Evolutionary conservation across 2,329 filamentous ascomycete species (phyloP).

Genomic region (Ilyonectria sp.): DNA sequence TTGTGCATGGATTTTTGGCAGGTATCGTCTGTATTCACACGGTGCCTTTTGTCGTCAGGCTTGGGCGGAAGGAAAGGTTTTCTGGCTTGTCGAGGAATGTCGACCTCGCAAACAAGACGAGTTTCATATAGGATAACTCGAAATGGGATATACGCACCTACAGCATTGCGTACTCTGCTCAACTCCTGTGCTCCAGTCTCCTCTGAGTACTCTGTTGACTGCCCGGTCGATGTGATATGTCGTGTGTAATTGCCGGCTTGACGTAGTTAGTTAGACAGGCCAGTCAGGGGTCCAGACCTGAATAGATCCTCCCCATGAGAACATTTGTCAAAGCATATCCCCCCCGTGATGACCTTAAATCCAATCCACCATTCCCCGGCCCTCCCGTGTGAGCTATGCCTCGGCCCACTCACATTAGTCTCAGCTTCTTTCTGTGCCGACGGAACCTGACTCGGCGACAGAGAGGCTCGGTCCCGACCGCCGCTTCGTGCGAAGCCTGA

Average conservation of each 20-base stretch:
- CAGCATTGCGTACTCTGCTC: background rate
- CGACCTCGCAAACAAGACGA: slow-evolving; percentile 12
- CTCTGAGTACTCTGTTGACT: background rate
- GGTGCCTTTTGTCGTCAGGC: slow-evolving; percentile 5
- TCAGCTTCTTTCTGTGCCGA: background rate
- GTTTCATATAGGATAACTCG: slow-evolving; percentile 18
- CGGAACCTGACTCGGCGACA: slow-evolving; percentile 2
- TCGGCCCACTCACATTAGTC: background rate
- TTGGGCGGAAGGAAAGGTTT: slow-evolving; percentile 7
- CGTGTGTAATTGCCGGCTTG: background rate
- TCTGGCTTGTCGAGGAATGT: slow-evolving; percentile 7
- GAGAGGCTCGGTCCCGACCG: background rate
- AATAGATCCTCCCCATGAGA: background rate
- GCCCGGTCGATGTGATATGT: background rate
- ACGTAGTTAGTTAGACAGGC: background rate
- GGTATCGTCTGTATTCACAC: slow-evolving; percentile 24
- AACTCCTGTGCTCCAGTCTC: background rate
- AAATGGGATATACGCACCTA: slow-evolving; percentile 17
- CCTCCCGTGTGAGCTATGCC: background rate
- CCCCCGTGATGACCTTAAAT: background rate
- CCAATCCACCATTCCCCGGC: background rate
- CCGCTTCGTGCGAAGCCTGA: background rate
- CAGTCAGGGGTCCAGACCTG: background rate
- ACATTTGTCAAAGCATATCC: background rate
- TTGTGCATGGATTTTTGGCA: slow-evolving; percentile 17